A percentile compares a stretch with the other conserved stretches of the same genome.
phyloP scores from a whole-genome alignment of 441 rosid species.

The Pelargonium citronellum region DNA sequence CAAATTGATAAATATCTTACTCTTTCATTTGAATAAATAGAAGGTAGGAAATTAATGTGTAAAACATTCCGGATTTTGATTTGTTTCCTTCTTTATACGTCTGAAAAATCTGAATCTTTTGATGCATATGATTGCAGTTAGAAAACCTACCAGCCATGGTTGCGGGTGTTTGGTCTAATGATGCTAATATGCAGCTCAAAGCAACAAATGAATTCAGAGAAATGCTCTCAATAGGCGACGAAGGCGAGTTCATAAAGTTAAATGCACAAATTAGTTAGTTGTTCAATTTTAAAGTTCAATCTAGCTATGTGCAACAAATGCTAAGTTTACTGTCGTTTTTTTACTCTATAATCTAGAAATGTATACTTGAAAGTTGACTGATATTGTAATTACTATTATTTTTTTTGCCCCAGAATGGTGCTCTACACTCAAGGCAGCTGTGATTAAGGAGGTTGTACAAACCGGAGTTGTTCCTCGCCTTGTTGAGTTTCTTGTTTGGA shows the following conservation, averaged over 20 bases:
- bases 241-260: not conserved
- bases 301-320: too few relatives aligned
- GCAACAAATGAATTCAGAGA: not conserved
- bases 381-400: not conserved
- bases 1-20: too few relatives aligned
- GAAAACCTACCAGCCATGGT: not conserved
- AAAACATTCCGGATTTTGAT: not conserved
- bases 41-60: too few relatives aligned
- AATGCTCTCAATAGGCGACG: not conserved
- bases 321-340: too few relatives aligned
- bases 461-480: not conserved
- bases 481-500: not conserved
- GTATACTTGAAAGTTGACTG: not conserved
- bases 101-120: not conserved
- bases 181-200: constrained; percentile 1
- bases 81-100: not conserved
- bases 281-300: too few relatives aligned
- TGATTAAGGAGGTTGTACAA: not conserved
- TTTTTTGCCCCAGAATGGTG: not conserved
- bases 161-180: constrained; percentile 3
- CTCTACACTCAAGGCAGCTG: not conserved
- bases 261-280: too few relatives aligned
- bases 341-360: too few relatives aligned
- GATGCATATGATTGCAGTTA: not conserved
- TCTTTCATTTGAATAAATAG: too few relatives aligned